Evolutionary conservation across 495 filamentous ascomycete species (phyloP), one percentile per base, ranked within the genome.

Genomic region (Lophiotrema nucula): DNA sequence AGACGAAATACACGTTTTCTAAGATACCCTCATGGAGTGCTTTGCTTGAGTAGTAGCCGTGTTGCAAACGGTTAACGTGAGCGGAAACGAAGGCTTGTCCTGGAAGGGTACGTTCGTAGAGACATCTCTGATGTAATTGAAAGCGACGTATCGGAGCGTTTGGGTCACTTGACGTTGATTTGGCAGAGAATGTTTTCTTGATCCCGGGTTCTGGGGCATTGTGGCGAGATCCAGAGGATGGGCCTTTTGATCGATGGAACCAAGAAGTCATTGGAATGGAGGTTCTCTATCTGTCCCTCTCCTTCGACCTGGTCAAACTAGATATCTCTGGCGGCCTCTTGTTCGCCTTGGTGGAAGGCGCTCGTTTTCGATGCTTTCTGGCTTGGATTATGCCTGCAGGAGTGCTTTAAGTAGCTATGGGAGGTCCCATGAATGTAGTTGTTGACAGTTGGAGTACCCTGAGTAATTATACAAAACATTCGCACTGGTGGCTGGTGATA

Each of bases 1-100:
- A 76, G n/a, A 80, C 70, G 47, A 81, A 81, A 42, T 79, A 77
- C 18, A 80, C 76, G 53, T 77, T 62, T 27, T 75, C 62, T n/a
- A 73, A 66, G 39, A 72, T 68, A 3, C 56, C 46, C 37, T 77
- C 76, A 11, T 77, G 76, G 0, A 79, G 70, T 1, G 68, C 66
- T 0, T 67, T 42, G 45, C 67, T 76, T 18, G 73, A 67, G 62
- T 77, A 81, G 54, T 65, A 77, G 16, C 78, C 79, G 65, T 79
- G 76, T 56, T 81, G 79, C 8, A 80, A 72, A 1, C 79, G 76
- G 44, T 77, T 72, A 25, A 78, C 71, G 41, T 80, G 76, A 0
- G 75, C 78, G 0, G 77, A 78, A 51, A 80, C 73, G 54, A 78
- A 79, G n/a, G 78, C 74, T 28, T 76, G 68, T 5, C 77, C 75